A percentile compares a stretch with the other conserved stretches of the same genome.
Evolutionary conservation across 441 rosid genomes (phyloP).

Genomic region (Eutrema salsugineum): DNA sequence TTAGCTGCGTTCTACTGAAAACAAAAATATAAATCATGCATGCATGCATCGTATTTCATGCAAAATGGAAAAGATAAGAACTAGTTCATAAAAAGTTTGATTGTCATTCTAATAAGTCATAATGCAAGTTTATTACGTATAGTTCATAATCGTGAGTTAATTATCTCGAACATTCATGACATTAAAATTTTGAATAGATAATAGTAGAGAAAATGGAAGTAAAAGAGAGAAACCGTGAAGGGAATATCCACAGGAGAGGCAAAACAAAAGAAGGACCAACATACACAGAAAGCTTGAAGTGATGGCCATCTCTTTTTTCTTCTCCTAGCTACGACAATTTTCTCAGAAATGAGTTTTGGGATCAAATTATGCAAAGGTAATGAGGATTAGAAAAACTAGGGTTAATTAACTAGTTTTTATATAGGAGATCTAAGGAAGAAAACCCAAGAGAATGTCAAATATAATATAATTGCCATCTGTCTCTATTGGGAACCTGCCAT

Average conservation of each 20-base stretch:
- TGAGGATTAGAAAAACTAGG: background rate
- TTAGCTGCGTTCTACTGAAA: background rate
- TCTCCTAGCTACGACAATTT: background rate
- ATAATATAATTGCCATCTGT: conserved; percentile 11
- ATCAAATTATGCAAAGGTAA: background rate
- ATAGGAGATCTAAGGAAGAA: background rate
- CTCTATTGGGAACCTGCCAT: conserved; percentile 20
- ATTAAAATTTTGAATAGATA: background rate
- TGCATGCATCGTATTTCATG: background rate
- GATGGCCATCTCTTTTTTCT: conserved; percentile 12
- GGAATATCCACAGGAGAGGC: conserved; percentile 21
- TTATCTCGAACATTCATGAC: background rate
- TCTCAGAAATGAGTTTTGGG: background rate
- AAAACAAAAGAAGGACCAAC: conserved; percentile 16
- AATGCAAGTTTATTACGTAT: conserved; percentile 2
- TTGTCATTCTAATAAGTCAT: background rate
- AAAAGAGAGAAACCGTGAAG: conserved; percentile 16
- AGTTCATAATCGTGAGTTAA: background rate
- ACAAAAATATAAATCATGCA: background rate
- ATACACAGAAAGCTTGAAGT: conserved; percentile 23
- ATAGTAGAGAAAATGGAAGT: background rate
- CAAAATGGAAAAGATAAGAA: background rate
- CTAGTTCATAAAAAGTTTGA: background rate
- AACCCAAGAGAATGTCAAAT: conserved; percentile 12
- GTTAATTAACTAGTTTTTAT: background rate